Conservation (phyloP, 2,329 filamentous ascomycete species). For the Torrubiella hemipterigena region DNA sequence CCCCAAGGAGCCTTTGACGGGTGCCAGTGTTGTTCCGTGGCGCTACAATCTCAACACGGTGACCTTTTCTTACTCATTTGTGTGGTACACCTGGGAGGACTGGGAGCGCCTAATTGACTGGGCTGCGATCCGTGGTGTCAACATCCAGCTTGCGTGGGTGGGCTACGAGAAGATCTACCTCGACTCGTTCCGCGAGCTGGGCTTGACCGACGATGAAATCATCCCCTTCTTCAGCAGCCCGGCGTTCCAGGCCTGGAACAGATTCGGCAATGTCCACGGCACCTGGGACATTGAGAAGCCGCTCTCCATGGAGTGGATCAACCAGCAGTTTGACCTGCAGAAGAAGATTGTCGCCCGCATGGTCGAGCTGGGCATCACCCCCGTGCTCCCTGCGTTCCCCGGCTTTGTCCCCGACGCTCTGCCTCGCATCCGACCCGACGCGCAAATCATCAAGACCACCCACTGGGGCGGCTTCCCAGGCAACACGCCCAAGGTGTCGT, state of each 20-base stretch:
- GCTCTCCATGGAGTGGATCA: constrained; percentile 31
- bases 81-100: constrained; percentile 26
- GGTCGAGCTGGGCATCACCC: constrained; percentile 40
- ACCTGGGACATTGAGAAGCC: constrained; percentile 28
- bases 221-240: constrained; percentile 34
- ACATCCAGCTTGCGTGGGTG: constrained; percentile 38
- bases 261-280: constrained; percentile 40
- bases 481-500: constrained; percentile 31
- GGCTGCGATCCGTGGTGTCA: constrained; percentile 38
- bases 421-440: constrained; percentile 26
- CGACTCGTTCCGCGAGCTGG: constrained; percentile 32
- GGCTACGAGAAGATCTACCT: constrained; percentile 37
- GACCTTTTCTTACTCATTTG: neutral
- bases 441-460: constrained; percentile 28
- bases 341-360: constrained; percentile 35
- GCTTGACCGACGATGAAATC: constrained; percentile 31
- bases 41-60: constrained; percentile 4
- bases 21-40: constrained; percentile 4
- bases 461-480: constrained; percentile 28
- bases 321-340: constrained; percentile 33
- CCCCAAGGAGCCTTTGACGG: neutral
- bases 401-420: constrained; percentile 34
- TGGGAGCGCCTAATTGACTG: constrained; percentile 41
- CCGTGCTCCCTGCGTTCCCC: constrained; percentile 36
- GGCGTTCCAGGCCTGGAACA: constrained; percentile 40